A percentile compares a stretch with the other conserved stretches of the same genome.
These are phyloP conservation scores for Phytopythium oedochilum DNA, from an alignment of 352 stramenopile species.

Conservation along the genomic window DNA sequence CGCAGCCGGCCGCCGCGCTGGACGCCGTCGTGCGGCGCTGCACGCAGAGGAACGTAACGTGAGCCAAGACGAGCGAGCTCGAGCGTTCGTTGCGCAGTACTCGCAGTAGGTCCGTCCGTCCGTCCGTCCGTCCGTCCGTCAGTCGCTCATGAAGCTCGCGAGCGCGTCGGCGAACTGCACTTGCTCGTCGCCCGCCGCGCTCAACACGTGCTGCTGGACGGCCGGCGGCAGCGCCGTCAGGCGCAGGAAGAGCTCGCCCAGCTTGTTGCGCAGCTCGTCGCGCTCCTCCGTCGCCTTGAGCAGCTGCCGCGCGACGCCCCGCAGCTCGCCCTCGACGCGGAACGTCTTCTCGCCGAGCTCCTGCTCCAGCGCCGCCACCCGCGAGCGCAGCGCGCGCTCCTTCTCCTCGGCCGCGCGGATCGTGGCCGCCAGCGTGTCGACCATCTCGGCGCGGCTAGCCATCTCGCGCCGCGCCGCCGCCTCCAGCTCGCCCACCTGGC, in stretches of 20 bases:
- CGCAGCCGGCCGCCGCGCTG: conserved; percentile 22
- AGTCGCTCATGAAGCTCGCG: conserved; percentile 63
- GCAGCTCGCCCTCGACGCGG: conserved; percentile 51
- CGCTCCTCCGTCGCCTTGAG: conserved; percentile 77
- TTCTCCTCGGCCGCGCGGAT: conserved; percentile 53
- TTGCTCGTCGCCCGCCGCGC: conserved; percentile 19
- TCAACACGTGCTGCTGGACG: conserved; percentile 76
- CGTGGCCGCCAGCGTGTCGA: conserved; percentile 64
- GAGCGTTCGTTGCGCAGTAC: too few relatives aligned
- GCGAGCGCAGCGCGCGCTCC: conserved; percentile 34
- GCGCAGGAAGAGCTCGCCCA: conserved; percentile 75
- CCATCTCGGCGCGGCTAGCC: conserved; percentile 58
- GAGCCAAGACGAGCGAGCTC: too few relatives aligned
- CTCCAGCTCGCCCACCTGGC: conserved; percentile 54
- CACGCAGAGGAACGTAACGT: conserved; percentile 38
- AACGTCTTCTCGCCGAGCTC: conserved; percentile 67
- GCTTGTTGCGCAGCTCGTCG: conserved; percentile 72
- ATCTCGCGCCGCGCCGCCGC: conserved; percentile 49
- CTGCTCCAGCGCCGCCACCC: conserved; percentile 38
- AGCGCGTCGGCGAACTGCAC: conserved; percentile 73
- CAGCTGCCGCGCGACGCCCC: conserved; percentile 43
- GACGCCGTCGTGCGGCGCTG: conserved; percentile 23
- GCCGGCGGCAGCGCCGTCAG: conserved; percentile 58
- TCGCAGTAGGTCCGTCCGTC: background rate
- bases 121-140: background rate